phyloP scores from a whole-genome alignment of 208 protist genomes.

The Trypanosoma cruzi region DNA sequence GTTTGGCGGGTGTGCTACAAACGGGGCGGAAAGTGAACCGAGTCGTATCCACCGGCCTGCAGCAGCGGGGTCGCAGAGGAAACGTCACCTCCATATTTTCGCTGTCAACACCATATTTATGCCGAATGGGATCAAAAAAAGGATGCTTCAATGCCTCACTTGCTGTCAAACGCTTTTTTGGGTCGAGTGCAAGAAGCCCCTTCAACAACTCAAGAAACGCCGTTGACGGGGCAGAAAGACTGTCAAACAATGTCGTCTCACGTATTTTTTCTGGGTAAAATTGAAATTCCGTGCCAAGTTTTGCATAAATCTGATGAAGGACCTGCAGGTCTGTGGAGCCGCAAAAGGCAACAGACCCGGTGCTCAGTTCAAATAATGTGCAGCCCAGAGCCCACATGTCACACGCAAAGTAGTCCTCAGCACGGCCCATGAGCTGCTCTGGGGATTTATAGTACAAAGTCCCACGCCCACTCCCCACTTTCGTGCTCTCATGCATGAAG shows the following conservation, averaged over 20 bases:
- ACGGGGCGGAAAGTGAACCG: constrained; percentile 20
- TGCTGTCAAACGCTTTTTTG: constrained; percentile 44
- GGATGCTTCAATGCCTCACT: constrained; percentile 56
- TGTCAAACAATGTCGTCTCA: constrained; percentile 44
- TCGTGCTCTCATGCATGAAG: constrained; percentile 28
- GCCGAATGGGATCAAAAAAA: constrained; percentile 42
- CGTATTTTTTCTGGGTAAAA: constrained; percentile 39
- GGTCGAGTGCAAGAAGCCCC: constrained; percentile 63
- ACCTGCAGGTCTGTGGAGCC: constrained; percentile 67
- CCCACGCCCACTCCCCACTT: constrained; percentile 42
- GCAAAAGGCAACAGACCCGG: constrained; percentile 50
- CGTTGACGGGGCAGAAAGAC: constrained; percentile 31
- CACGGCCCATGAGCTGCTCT: constrained; percentile 66
- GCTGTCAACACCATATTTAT: constrained; percentile 2
- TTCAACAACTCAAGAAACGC: constrained; percentile 49
- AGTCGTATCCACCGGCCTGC: constrained; percentile 3
- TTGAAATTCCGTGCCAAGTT: constrained; percentile 56
- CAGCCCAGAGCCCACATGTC: constrained; percentile 85
- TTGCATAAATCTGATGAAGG: constrained; percentile 57
- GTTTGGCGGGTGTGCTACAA: constrained; percentile 14
- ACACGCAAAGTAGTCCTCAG: constrained; percentile 45
- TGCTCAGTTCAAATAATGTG: constrained; percentile 72
- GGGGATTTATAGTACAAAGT: constrained; percentile 84
- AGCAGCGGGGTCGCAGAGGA: constrained; percentile 8
- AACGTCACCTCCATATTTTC: constrained; percentile 18